phyloP scores from a whole-genome alignment of 1,284 basidiomycete species.

The Schizophyllum amplum region DNA sequence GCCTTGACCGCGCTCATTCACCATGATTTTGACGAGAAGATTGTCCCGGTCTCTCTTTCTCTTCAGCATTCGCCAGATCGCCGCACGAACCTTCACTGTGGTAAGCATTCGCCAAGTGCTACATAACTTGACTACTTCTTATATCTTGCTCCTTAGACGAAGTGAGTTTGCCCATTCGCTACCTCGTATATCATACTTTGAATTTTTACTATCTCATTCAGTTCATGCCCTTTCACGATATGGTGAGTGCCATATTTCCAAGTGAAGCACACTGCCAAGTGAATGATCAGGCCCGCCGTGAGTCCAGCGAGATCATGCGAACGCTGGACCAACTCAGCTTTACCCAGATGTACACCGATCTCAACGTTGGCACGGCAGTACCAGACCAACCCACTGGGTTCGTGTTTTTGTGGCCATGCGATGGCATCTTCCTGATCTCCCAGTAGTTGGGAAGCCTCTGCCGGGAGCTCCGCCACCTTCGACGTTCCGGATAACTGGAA shows the following conservation, averaged over 20 bases:
- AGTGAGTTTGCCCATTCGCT: neutral
- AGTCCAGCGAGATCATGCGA: neutral
- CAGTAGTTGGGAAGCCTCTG: slow-evolving; percentile 11
- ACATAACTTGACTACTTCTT: too few relatives aligned
- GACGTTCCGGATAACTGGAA: slow-evolving; percentile 6
- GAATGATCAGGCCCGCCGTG: neutral
- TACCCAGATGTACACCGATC: slow-evolving; percentile 2
- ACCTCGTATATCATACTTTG: too few relatives aligned
- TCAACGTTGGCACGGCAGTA: neutral
- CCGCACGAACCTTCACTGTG: neutral
- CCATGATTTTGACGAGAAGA: neutral
- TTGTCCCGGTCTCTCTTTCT: neutral
- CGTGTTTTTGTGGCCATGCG: neutral
- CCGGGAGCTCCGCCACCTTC: slow-evolving; percentile 1
- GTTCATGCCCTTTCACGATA: neutral
- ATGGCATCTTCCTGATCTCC: too few relatives aligned
- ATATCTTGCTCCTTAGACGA: too few relatives aligned
- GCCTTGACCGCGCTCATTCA: neutral
- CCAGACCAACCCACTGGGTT: slow-evolving; percentile 1
- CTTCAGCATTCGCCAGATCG: neutral
- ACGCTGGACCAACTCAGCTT: neutral
- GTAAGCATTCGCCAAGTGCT: neutral
- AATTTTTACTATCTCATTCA: too few relatives aligned
- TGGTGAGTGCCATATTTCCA: neutral
- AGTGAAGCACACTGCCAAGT: too few relatives aligned